A percentile compares a stretch with the other conserved stretches of the same genome.
These are phyloP conservation scores for Pulveroboletus ravenelii DNA, from an alignment of 768 basidiomycete species.

Conservation along the genomic window DNA sequence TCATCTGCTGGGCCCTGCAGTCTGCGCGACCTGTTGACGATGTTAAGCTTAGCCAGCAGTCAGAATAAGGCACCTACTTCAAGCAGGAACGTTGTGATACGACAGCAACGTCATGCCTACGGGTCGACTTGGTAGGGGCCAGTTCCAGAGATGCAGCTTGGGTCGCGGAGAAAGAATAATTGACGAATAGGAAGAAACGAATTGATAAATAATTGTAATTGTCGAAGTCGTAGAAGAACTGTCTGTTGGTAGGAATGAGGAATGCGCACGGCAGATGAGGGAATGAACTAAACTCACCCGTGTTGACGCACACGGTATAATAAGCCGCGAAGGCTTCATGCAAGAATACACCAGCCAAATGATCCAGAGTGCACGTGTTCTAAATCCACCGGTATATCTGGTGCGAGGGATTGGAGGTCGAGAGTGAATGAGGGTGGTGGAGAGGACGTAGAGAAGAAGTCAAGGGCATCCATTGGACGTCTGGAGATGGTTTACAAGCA, in stretches of 20 bases:
- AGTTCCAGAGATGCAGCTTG: not conserved
- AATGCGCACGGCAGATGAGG: not conserved
- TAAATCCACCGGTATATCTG: constrained; percentile 1
- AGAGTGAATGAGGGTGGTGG: not conserved
- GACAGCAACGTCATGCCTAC: constrained; percentile 8
- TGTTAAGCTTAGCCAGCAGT: not conserved
- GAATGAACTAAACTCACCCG: not conserved
- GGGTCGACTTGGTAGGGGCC: not conserved
- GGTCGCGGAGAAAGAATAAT: not conserved
- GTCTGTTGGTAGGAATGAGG: not conserved
- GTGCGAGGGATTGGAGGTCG: not conserved
- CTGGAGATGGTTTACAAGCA: too few relatives aligned
- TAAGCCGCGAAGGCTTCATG: not conserved
- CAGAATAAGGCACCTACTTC: constrained; percentile 22
- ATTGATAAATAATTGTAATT: not conserved
- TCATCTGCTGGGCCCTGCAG: not conserved
- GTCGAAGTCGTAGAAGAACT: constrained; percentile 7
- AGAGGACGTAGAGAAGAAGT: not conserved
- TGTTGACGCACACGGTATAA: not conserved
- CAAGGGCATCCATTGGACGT: constrained; percentile 9
- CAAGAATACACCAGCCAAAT: not conserved
- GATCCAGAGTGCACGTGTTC: not conserved
- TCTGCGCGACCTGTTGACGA: constrained; percentile 47
- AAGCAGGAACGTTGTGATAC: constrained; percentile 25
- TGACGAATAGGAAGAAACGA: constrained; percentile 12